Evolutionary conservation across 805 yeast species (phyloP).

Genomic region (Lipomyces spencermartinsiae): DNA sequence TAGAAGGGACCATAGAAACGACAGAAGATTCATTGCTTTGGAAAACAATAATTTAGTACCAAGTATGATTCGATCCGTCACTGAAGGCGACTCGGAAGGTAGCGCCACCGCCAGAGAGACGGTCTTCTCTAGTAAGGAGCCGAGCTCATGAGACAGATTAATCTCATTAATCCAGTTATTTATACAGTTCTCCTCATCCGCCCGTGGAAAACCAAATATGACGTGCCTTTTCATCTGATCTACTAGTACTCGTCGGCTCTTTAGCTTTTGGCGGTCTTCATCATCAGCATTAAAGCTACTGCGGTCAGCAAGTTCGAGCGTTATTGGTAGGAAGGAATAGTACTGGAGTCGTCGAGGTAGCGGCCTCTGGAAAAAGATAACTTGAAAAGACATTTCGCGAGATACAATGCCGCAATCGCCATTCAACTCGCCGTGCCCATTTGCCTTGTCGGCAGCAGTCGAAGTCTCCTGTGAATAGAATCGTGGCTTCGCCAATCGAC

Average conservation of each 20-base stretch:
- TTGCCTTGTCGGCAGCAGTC: neutral
- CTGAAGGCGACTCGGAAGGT: conserved; percentile 1
- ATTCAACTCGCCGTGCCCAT: neutral
- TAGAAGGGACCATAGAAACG: conserved; percentile 16
- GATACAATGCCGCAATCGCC: neutral
- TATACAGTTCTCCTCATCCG: conserved; percentile 21
- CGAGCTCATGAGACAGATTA: conserved; percentile 48
- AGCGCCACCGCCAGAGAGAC: neutral
- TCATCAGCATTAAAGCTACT: conserved; percentile 39
- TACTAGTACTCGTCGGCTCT: conserved; percentile 29
- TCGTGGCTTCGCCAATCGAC: neutral
- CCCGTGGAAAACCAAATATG: conserved; percentile 27
- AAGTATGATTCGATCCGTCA: conserved; percentile 23
- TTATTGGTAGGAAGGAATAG: conserved; percentile 74
- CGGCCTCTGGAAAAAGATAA: conserved; percentile 74
- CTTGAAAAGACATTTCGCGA: conserved; percentile 29
- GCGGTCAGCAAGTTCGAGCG: conserved; percentile 57
- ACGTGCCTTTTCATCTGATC: conserved; percentile 39
- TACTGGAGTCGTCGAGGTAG: conserved; percentile 73
- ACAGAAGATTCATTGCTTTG: conserved; percentile 23
- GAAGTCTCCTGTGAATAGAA: neutral
- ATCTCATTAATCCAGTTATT: conserved; percentile 45
- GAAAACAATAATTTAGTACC: conserved; percentile 22
- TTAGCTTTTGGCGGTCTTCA: conserved; percentile 39
- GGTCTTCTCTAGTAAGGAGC: conserved; percentile 37